Percentiles rank a stretch among this genome's conserved stretches.
These are phyloP conservation scores for Rhizomucor pusillus DNA, from an alignment of 371 early-diverging fungal species.

Conservation along the genomic window DNA sequence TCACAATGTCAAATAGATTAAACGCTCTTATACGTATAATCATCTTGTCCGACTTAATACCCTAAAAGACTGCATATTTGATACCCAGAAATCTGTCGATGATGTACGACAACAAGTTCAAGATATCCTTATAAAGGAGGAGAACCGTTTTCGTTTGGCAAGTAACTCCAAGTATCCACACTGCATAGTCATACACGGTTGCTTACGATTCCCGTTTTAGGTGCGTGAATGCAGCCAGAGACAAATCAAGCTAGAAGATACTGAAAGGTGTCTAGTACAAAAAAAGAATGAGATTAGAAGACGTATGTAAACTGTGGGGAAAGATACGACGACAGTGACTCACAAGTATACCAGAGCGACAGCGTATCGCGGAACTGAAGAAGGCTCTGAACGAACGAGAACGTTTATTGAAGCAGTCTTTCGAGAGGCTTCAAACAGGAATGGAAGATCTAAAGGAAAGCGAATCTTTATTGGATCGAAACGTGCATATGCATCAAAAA, in stretches of 20 bases:
- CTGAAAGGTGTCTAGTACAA: slow-evolving; percentile 17
- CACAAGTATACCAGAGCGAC: slow-evolving; percentile 17
- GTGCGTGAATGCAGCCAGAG: slow-evolving; percentile 29
- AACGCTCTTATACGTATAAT: slow-evolving; percentile 54
- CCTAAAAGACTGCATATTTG: slow-evolving; percentile 54
- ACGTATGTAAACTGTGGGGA: slow-evolving; percentile 2
- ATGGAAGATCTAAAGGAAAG: slow-evolving; percentile 45
- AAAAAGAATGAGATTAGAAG: slow-evolving; percentile 16
- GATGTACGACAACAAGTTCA: slow-evolving; percentile 49
- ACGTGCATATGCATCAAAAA: slow-evolving; percentile 44
- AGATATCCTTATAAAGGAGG: slow-evolving; percentile 32
- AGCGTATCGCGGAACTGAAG: slow-evolving; percentile 17
- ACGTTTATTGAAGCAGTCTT: slow-evolving; percentile 18
- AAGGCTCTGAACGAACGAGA: slow-evolving; percentile 21
- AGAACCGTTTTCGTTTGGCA: slow-evolving; percentile 41
- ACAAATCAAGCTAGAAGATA: slow-evolving; percentile 26
- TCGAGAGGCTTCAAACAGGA: slow-evolving; percentile 29
- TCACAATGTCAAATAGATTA: slow-evolving; percentile 17
- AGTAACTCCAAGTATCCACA: no score
- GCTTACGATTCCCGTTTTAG: slow-evolving; percentile 14
- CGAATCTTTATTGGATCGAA: slow-evolving; percentile 37
- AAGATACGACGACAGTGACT: not conserved
- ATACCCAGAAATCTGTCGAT: slow-evolving; percentile 50
- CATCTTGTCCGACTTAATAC: slow-evolving; percentile 52
- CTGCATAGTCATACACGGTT: no score